These are phyloP conservation scores for Lophiostoma macrostomum DNA, from an alignment of 495 filamentous ascomycete species.

Conservation along the genomic window DNA sequence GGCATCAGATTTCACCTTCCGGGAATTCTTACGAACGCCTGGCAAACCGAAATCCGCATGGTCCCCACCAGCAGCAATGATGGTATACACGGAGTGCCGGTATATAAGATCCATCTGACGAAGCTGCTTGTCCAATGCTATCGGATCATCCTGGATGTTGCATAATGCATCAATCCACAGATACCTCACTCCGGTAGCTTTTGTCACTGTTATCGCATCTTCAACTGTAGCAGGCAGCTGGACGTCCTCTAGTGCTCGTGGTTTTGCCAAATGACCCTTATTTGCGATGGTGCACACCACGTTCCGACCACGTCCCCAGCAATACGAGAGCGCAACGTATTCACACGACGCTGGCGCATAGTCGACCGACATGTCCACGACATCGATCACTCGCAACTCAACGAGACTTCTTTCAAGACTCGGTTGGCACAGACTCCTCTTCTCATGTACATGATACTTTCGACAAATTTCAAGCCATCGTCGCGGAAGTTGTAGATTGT, in stretches of 20 bases:
- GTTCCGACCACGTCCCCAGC: background rate
- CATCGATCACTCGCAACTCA: background rate
- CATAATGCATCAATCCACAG: conserved; percentile 3
- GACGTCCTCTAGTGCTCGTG: background rate
- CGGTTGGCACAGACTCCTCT: background rate
- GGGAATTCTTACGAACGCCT: background rate
- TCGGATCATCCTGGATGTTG: background rate
- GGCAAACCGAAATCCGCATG: background rate
- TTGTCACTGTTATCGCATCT: background rate
- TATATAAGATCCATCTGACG: background rate
- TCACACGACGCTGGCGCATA: background rate
- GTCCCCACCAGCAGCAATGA: background rate
- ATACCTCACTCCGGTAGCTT: background rate
- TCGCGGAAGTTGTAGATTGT: background rate
- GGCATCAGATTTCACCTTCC: background rate
- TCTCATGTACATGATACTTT: background rate
- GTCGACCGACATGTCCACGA: background rate
- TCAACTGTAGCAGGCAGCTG: background rate
- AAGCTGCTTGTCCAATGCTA: background rate
- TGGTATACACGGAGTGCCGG: background rate
- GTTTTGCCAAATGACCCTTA: background rate
- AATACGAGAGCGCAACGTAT: background rate
- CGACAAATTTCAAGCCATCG: background rate
- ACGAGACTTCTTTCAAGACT: background rate
- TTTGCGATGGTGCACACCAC: background rate